These are phyloP conservation scores for Kwoniella botswanensis DNA, from an alignment of 768 basidiomycete species.

Conservation along the genomic window DNA sequence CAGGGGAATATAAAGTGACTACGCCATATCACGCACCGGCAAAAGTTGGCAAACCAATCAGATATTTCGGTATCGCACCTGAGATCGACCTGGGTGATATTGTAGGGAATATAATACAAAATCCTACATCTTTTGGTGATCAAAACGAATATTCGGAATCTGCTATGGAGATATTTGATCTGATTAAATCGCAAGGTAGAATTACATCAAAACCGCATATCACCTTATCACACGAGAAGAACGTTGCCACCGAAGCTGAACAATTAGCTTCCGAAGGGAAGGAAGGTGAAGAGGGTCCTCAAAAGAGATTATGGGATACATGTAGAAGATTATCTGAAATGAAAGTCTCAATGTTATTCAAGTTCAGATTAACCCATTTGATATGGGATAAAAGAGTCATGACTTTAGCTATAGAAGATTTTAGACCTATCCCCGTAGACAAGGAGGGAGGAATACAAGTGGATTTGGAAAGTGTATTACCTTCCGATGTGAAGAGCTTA, in stretches of 20 bases:
- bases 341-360: constrained; percentile 65
- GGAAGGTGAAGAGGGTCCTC: constrained; percentile 19
- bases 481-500: constrained; percentile 62
- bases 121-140: constrained; percentile 4
- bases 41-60: constrained; percentile 49
- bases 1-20: constrained; percentile 60
- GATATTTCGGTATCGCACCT: constrained; percentile 77
- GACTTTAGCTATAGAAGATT: constrained; percentile 73
- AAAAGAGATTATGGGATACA: constrained; percentile 63
- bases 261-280: constrained; percentile 10
- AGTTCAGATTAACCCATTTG: constrained; percentile 66
- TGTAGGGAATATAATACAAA: constrained; percentile 61
- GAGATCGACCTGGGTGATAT: constrained; percentile 69
- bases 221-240: constrained; percentile 77
- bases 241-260: constrained; percentile 50
- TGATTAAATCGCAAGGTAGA: constrained; percentile 62
- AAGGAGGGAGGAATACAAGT: constrained; percentile 38
- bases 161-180: constrained; percentile 63
- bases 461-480: constrained; percentile 60
- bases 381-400: constrained; percentile 81
- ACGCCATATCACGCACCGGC: constrained; percentile 44
- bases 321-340: constrained; percentile 62
- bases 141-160: constrained; percentile 7
- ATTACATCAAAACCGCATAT: constrained; percentile 75
- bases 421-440: constrained; percentile 55